Evolutionary conservation across 2,329 filamentous ascomycete species (phyloP), one percentile per base, ranked within the genome.

Genomic region (Colletotrichum sp.): DNA sequence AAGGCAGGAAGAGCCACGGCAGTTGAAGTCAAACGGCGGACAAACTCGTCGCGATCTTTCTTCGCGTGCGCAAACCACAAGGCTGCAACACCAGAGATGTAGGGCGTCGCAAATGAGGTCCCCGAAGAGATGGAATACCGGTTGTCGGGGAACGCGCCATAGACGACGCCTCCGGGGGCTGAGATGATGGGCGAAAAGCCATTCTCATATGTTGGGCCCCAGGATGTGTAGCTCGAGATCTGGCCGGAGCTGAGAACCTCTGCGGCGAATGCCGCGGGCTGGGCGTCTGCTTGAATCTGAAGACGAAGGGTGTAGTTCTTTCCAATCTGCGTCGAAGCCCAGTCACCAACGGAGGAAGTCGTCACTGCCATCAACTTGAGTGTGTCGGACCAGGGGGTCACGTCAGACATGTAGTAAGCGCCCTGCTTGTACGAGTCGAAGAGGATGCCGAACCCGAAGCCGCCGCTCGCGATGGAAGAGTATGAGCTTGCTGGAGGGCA

Each of bases 131-230:
- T 68, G 30, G 78, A 78, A 30, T 71, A 76, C 9, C 28, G 26
- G 18, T 75, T 77, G 4, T 77, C 72, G 0, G 77, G 78, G 30
- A 73, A 78, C 8, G 78, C 77, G 5, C 79, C 77, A 65, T 79
- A 80, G 1, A 80, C 76, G 7, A 64, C 68, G 1, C 79, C 79
- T 3, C 79, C 79, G 6, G 79, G 79, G 1, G 78, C 79, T 2
- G 75, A 71, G 28, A 80, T 68, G 2, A 72, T 69, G 0, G 78
- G 79, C 10, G 30, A 68, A 34, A 80, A 77, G 69, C 79, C 78
- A 24, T 80, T 79, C 48, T 80, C 79, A 66, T 79, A 80, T 3
- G 78, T 78, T 18, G 77, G 71, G 2, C 79, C 79, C 79, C 79
- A 80, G 0, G 79, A 80, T 4, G 79, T 68, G 36, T 76, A 80